A percentile compares a stretch with the other conserved stretches of the same genome.
Conservation (phyloP, 768 basidiomycete species). For the Lactarius psammicola region DNA sequence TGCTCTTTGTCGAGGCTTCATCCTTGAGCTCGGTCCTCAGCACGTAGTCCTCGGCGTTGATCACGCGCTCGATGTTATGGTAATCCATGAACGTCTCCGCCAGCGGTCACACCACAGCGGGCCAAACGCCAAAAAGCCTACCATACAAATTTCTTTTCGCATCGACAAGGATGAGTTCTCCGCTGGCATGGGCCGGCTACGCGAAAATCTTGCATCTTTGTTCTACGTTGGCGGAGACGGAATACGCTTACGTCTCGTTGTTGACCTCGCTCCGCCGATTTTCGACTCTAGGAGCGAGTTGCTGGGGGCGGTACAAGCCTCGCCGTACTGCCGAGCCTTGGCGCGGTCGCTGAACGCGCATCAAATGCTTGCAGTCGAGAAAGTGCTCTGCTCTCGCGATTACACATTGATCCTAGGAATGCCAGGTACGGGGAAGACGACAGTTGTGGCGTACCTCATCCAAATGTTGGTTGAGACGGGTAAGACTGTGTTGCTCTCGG, state of each 20-base stretch:
- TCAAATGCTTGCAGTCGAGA: conserved; percentile 69
- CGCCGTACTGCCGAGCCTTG: conserved; percentile 17
- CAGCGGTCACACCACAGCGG: conserved; percentile 34
- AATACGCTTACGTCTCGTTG: conserved; percentile 67
- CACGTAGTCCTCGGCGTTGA: conserved; percentile 80
- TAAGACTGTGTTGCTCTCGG: conserved; percentile 85
- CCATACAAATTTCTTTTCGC: conserved; percentile 54
- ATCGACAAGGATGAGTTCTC: conserved; percentile 94
- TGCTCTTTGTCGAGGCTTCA: conserved; percentile 80
- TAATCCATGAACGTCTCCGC: conserved; percentile 43
- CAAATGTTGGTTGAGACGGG: conserved; percentile 71
- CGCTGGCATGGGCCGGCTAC: conserved; percentile 81
- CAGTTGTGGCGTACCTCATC: conserved; percentile 88
- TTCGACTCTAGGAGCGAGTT: conserved; percentile 46
- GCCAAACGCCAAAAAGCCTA: conserved; percentile 26
- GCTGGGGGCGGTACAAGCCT: conserved; percentile 17
- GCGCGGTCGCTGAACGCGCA: conserved; percentile 57
- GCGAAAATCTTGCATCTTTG: conserved; percentile 85
- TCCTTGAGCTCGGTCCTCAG: conserved; percentile 64
- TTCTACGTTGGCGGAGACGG: conserved; percentile 80
- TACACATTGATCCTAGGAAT: conserved; percentile 94
- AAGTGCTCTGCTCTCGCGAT: conserved; percentile 76
- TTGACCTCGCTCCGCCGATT: conserved; percentile 69
- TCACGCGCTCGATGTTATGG: conserved; percentile 58
- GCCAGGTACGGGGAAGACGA: conserved; percentile 99